These are phyloP conservation scores for Gossypium rotundifolium DNA, from an alignment of 345 rosid genomes.

Conservation along the genomic window DNA sequence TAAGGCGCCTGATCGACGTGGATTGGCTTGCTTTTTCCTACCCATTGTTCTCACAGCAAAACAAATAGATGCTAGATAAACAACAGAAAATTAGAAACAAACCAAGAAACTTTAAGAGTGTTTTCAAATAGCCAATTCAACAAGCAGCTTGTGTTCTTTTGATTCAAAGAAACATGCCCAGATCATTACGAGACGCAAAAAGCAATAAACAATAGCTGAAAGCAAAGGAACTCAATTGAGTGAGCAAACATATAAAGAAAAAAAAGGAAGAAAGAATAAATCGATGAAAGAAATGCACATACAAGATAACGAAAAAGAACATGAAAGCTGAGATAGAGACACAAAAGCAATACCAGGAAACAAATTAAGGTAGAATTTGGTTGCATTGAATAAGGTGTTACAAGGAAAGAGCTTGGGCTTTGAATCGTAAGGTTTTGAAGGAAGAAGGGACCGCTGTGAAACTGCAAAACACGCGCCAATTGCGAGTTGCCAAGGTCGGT, in stretches of 20 bases:
- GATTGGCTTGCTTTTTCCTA: constrained; percentile 74
- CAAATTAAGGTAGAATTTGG: neutral
- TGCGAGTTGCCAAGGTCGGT: constrained; percentile 24
- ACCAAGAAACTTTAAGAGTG: neutral
- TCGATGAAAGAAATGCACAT: neutral
- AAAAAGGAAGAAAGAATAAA: neutral
- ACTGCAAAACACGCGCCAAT: constrained; percentile 24
- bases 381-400: neutral
- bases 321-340: neutral
- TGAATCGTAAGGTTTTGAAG: constrained; percentile 2
- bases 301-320: neutral
- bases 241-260: neutral
- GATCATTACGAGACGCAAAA: neutral
- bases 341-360: neutral
- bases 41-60: constrained; percentile 53
- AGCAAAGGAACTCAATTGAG: neutral
- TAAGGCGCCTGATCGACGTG: constrained; percentile 60
- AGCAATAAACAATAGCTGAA: neutral
- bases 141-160: constrained; percentile 1
- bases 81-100: neutral
- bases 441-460: constrained; percentile 3
- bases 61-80: constrained; percentile 15
- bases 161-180: neutral
- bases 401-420: neutral
- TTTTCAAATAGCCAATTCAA: neutral